Base-by-base conservation (phyloP, 495 filamentous ascomycete species). In the Daldinia grandis region DNA sequence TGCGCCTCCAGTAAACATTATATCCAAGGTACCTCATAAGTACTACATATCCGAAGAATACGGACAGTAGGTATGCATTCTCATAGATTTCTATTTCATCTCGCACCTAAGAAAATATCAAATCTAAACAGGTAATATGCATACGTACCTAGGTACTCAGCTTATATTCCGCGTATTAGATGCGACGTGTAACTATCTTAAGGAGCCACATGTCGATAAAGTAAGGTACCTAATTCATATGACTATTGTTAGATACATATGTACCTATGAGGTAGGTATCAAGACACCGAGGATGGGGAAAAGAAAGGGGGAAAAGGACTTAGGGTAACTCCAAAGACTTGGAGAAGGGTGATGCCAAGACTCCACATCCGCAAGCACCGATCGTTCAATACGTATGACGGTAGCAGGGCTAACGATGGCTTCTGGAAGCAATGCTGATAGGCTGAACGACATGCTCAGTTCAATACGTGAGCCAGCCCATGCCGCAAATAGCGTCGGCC, bases 191-290 rank as follows among this genome's bases (percentile, higher is more conserved):
- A 62, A 5, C 33, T 42, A 33, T 10, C 25, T 51, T 30, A 27
- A 58, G 10, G 68, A 62, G 68, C 68, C 68, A 71, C 68, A 66
- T 71, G 68, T 71, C 68, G 33, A 61, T n/a, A 40, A 59, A 6
- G 35, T 33, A 58, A 24, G 12, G 38, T n/a, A 59, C 50, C 40
- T n/a, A n/a, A n/a, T n/a, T n/a, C n/a, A n/a, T n/a, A n/a, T n/a
- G n/a, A n/a, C 42, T 55, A 60, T 55, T 47, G 28, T 69, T 69
- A 47, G 35, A 42, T 37, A n/a, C 25, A 1, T 27, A n/a, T n/a
- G n/a, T n/a, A n/a, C n/a, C n/a, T n/a, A n/a, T n/a, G n/a, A n/a
- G n/a, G n/a, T n/a, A n/a, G n/a, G n/a, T n/a, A n/a, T 15, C 19
- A 6, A 40, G 51, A 55, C n/a, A 10, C 10, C 15, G 54, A 25